Evolutionary conservation across 306 rosid genomes (phyloP).

Genomic region (Calophaca sinica): DNA sequence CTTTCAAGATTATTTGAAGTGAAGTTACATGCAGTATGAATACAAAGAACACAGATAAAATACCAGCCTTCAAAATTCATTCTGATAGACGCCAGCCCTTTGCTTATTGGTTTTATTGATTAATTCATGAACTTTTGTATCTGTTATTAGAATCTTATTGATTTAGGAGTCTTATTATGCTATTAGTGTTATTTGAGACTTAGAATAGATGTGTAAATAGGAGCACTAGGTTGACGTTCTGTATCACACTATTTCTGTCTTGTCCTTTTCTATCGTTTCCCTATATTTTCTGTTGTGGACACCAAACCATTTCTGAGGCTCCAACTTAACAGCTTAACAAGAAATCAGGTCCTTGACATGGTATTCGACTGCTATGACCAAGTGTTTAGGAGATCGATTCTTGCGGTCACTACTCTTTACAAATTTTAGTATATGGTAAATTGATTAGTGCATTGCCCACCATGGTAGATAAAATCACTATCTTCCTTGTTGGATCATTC

Average conservation of each 20-base stretch:
- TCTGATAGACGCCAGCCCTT: neutral
- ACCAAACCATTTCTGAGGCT: constrained; percentile 15
- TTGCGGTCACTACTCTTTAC: neutral
- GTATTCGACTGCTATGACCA: constrained; percentile 7
- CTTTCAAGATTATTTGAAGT: constrained; percentile 33
- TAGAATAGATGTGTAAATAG: neutral
- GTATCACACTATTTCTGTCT: neutral
- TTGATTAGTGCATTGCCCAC: neutral
- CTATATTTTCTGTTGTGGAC: constrained; percentile 4
- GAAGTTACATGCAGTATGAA: constrained; percentile 14
- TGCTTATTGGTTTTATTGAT: constrained; percentile 28
- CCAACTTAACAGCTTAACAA: constrained; percentile 22
- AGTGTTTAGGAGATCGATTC: neutral
- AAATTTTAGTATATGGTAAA: constrained; percentile 17
- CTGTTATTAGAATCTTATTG: constrained; percentile 17
- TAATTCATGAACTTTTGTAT: constrained; percentile 1
- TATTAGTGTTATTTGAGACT: constrained; percentile 5
- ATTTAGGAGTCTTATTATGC: constrained; percentile 1
- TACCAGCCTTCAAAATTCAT: constrained; percentile 26
- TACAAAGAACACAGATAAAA: constrained; percentile 13
- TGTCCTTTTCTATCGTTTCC: constrained; percentile 8
- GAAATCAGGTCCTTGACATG: constrained; percentile 18
- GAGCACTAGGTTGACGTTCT: constrained; percentile 9
- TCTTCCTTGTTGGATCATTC: neutral
- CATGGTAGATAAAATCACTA: neutral